These are phyloP conservation scores for Plasmodium inui DNA, from an alignment of 169 alveolate species.

Conservation along the genomic window DNA sequence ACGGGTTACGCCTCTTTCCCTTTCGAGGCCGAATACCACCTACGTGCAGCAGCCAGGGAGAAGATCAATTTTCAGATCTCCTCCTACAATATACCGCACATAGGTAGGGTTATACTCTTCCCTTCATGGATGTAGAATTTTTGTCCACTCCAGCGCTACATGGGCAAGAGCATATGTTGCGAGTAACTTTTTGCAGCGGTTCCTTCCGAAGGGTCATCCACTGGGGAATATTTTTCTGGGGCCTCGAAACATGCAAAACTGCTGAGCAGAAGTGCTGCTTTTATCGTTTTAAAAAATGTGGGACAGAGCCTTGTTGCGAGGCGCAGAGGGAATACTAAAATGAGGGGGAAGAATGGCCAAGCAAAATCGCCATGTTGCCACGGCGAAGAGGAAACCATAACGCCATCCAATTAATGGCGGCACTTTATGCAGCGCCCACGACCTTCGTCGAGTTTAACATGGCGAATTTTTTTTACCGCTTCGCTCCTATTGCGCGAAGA, in stretches of 20 bases:
- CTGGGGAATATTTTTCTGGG: background rate
- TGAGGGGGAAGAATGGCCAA: background rate
- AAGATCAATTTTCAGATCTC: background rate
- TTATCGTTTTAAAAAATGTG: background rate
- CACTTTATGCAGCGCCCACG: background rate
- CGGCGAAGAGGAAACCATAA: background rate
- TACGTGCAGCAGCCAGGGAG: background rate
- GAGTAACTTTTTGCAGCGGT: background rate
- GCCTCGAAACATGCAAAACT: background rate
- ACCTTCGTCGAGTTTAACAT: background rate
- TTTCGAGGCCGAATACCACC: background rate
- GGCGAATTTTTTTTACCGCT: background rate
- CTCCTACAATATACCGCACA: background rate
- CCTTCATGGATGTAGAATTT: background rate
- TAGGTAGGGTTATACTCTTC: background rate
- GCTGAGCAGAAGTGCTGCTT: background rate
- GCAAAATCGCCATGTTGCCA: background rate
- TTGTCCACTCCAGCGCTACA: background rate
- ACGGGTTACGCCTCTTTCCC: background rate
- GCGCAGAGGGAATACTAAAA: background rate
- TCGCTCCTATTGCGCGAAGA: background rate
- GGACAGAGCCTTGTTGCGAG: background rate
- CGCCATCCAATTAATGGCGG: background rate
- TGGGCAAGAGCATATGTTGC: background rate
- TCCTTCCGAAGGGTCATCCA: background rate